Base-by-base conservation (phyloP, 768 basidiomycete genomes). In the Rhodocollybia butyracea region DNA sequence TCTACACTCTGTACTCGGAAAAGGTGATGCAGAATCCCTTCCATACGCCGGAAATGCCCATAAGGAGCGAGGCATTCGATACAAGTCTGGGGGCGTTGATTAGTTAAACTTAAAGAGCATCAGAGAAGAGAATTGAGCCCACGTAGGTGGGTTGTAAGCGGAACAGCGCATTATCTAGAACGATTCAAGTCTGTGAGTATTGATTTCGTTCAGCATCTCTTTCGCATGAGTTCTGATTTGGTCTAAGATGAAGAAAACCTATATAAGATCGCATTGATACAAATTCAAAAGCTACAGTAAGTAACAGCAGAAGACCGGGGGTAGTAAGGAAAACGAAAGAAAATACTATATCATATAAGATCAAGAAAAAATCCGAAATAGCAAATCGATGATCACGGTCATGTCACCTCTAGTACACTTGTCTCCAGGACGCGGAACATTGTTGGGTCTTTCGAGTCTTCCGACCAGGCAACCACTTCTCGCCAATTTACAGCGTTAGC, bases 21-120 rank as follows among this genome's bases (percentile, higher is more conserved):
- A 85, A 90, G 1, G 94, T 94, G 53, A 96, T 98, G 92, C 98
- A 98, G 77, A 98, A 98, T 66, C 97, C 97, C 1, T 99, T 99
- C 71, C 94, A 98, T 70, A 96, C 94, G 5, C 91, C 90, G n/a
- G 97, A 98, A 69, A 99, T 98, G 96, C 97, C 97, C 2, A 94
- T 98, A 60, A 84, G 97, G 45, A 93, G 79, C 41, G 91, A 94
- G 62, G 84, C 83, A 17, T 98, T 98, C 65, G 96, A 98, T 64
- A 72, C 72, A 54, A 81, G 85, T 42, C 83, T 91, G 50, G 73
- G 78, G 10, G 66, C 81, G 7, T 70, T 92, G 45, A 77, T 89
- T 63, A 85, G 84, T 34, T 48, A 24, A 42, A 24, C 10, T 3
- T 24, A 7, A 42, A 22, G 15, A 10, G 26, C 17, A 6, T 11